Base-by-base conservation (phyloP, 2,329 filamentous ascomycete genomes). In the Phaeoacremonium minimum region DNA sequence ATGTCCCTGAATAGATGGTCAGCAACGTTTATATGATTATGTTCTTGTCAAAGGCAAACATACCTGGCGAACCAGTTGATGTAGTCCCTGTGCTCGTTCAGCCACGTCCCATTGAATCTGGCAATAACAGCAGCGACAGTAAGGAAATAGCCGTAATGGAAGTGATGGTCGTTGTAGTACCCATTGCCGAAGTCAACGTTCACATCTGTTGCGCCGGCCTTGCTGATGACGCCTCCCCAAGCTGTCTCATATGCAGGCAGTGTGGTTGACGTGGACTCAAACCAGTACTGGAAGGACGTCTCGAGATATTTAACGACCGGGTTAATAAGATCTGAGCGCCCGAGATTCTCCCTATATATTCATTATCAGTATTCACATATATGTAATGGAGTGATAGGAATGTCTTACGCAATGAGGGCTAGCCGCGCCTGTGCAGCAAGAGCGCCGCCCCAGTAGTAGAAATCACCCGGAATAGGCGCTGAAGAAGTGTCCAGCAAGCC, bases 111-210 rank as follows among this genome's bases (percentile, higher is more conserved):
- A 17, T 55, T 47, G 32, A 49, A 44, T 28, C 47, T 44, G 30
- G 42, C 51, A 38, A 53, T 53, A 29, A 49, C 41, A 13, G 51
- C 51, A n/a, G 48, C 51, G 15, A 49, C 36, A 12, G 36, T 35
- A 8, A 53, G 38, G 30, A 47, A 49, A 26, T 55, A 55, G 16
- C 50, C 51, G 29, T 51, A 55, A 37, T 55, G 51, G 42, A 55
- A 55, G 33, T 54, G 50, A 32, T 55, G 52, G 26, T 55, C 52
- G 41, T 55, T 55, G 41, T 53, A 53, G 29, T 43, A 50, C 6
- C 43, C 46, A 30, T 55, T 54, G 13, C 52, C 51, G 38, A 51
- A 55, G 35, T 55, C 52, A 15, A 48, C 37, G 7, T 40, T 40
- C 15, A 40, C 28, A 22, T 50, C 46, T 12, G 28, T 36, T 5